Base-by-base conservation (phyloP, 1,284 basidiomycete genomes). In the Tilletia caries region DNA sequence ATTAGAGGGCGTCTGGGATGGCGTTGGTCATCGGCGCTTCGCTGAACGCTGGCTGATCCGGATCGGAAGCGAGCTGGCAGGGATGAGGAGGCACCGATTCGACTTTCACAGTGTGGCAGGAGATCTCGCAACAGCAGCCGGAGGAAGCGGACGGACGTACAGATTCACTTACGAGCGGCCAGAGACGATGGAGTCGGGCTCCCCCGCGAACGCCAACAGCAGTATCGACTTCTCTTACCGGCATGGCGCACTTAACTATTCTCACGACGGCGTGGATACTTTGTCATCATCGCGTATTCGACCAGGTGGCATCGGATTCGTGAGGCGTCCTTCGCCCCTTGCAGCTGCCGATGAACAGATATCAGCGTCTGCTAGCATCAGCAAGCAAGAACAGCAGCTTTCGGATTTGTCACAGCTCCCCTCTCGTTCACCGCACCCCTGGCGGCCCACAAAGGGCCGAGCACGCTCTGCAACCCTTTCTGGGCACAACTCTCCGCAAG, bases 11-110 rank as follows among this genome's bases (percentile, higher is more conserved):
- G 73, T 79, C 0, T 77, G 76, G 69, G 75, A 79, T 41, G 75
- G 73, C 23, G 66, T 69, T 23, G 78, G 78, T 0, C 78, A 80
- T 46, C n/a, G 69, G 2, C 34, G 67, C 43, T 80, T 79, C 71
- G 78, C 78, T 0, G 77, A 80, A 34, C 75, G 69, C 25, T 80
- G 78, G 78, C 68, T 80, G 4, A 73, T 71, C 29, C 65, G 77
- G 20, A 75, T 80, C 33, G 78, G 79, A 44, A 67, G 79, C 67
- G 78, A 80, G 65, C 33, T 79, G 32, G 68, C 76, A 1, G 70
- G 73, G 1, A 68, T 74, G 12, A 58, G 72, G 37, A 64, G 78
- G 27, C 72, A 48, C 33, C 33, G 18, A 20, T 43, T 74, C 43
- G 74, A 71, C 34, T 52, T 75, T 23, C 66, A 69, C 13, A 52